These are phyloP conservation scores for Phycomyces nitens DNA, from an alignment of 192 early-diverging fungal species.

Conservation along the genomic window DNA sequence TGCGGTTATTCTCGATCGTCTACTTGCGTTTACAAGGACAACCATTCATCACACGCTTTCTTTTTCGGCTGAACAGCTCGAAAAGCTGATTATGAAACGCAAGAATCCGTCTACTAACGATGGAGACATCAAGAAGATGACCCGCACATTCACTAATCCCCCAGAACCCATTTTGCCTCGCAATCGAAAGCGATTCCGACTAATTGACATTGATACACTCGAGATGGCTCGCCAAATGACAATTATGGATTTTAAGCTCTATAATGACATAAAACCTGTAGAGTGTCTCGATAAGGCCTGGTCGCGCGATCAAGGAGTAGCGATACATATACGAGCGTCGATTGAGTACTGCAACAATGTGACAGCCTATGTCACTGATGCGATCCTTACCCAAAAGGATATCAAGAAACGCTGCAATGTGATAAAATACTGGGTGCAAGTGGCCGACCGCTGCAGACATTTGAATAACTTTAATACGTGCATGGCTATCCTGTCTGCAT, in stretches of 20 bases:
- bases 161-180: constrained; percentile 83
- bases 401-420: constrained; percentile 69
- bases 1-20: constrained; percentile 57
- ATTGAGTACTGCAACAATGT: constrained; percentile 81
- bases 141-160: constrained; percentile 57
- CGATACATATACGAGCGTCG: constrained; percentile 84
- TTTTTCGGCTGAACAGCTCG: constrained; percentile 66
- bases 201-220: constrained; percentile 87
- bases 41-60: constrained; percentile 70
- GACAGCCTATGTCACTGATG: constrained; percentile 84
- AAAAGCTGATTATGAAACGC: constrained; percentile 76
- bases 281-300: constrained; percentile 94
- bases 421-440: constrained; percentile 82
- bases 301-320: constrained; percentile 62
- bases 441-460: constrained; percentile 77
- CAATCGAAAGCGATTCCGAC: constrained; percentile 69
- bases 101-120: constrained; percentile 48
- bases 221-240: constrained; percentile 96
- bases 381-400: constrained; percentile 79
- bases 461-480: constrained; percentile 96
- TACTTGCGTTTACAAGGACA: constrained; percentile 68
- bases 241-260: constrained; percentile 83
- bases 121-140: constrained; percentile 51
- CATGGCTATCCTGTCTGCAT: constrained; percentile 85
- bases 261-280: constrained; percentile 76